phyloP scores from a whole-genome alignment of 2,329 filamentous ascomycete species.

The Conoideocrella luteorostrata region DNA sequence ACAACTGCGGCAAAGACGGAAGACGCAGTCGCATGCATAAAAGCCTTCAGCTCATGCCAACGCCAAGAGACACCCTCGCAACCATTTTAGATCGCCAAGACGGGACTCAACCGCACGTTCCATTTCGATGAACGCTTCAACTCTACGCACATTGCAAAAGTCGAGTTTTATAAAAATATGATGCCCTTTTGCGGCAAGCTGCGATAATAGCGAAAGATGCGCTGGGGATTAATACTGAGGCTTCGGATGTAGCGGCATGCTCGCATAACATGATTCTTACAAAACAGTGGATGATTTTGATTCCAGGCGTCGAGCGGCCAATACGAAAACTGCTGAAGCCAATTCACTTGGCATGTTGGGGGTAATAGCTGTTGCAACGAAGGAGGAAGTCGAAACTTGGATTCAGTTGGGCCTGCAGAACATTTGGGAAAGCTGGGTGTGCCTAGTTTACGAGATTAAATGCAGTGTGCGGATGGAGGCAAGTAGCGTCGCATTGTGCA shows the following conservation, averaged over 20 bases:
- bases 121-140: no score
- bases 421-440: not conserved
- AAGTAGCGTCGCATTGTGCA: no score
- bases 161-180: no score
- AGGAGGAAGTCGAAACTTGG: conserved; percentile 1
- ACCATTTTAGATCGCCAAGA: conserved; percentile 19
- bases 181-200: no score
- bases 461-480: no score
- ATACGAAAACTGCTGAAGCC: conserved; percentile 28
- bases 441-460: no score
- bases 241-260: conserved; percentile 7
- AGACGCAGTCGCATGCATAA: conserved; percentile 43
- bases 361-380: conserved; percentile 18
- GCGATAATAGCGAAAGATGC: no score
- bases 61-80: conserved; percentile 10
- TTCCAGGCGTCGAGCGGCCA: conserved; percentile 33
- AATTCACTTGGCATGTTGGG: conserved; percentile 44
- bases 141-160: no score
- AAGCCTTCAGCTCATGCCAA: conserved; percentile 38
- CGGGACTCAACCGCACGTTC: conserved; percentile 15
- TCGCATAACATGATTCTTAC: conserved; percentile 40
- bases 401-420: not conserved
- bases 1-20: conserved; percentile 37
- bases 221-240: no score
- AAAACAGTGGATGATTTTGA: conserved; percentile 37